phyloP scores from a whole-genome alignment of 2,329 filamentous ascomycete genomes.

The Botrytis deweyae region DNA sequence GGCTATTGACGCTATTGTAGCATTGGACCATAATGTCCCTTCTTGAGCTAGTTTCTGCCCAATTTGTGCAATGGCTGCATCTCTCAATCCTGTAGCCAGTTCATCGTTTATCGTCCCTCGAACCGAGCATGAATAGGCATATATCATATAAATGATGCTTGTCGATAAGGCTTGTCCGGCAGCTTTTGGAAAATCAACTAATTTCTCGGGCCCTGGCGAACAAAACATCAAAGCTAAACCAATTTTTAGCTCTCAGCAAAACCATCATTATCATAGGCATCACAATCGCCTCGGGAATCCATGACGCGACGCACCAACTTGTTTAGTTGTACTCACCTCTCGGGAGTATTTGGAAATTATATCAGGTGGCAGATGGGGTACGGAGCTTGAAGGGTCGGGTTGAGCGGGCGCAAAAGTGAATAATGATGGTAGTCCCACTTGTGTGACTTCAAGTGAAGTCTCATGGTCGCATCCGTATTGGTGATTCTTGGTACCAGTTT shows the following conservation, averaged over 20 bases:
- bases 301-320: not conserved
- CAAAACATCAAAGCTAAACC: not conserved
- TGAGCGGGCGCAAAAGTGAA: not conserved
- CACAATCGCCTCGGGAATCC: not conserved
- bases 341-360: not conserved
- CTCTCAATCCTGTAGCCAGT: not conserved
- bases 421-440: not conserved
- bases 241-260: not conserved
- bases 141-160: not conserved
- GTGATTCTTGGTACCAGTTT: not conserved
- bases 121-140: not conserved
- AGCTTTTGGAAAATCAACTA: not conserved
- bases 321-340: not conserved
- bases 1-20: not conserved
- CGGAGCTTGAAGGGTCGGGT: not conserved
- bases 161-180: not conserved
- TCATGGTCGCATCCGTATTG: not conserved
- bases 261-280: not conserved
- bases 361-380: not conserved
- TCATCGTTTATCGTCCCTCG: not conserved
- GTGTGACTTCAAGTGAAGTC: not conserved
- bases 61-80: not conserved
- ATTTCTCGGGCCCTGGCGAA: not conserved
- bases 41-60: not conserved
- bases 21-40: not conserved